These are phyloP conservation scores for Themeda triandra DNA, from an alignment of 176 grass and related monocot genomes.

Conservation along the genomic window DNA sequence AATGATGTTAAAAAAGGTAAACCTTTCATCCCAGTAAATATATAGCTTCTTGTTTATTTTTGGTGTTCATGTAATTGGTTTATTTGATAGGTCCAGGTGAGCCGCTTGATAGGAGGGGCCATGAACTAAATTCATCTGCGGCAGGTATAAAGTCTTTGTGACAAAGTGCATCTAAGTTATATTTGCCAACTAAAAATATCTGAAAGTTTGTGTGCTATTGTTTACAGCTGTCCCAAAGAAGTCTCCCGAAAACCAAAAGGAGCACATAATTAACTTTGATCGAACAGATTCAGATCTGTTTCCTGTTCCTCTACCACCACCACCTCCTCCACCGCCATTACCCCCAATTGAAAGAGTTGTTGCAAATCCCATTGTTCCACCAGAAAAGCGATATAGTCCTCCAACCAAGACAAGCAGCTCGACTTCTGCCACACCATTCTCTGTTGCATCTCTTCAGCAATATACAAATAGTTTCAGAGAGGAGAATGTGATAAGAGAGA, in stretches of 20 bases:
- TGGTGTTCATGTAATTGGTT: conserved; percentile 14
- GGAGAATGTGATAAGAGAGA: conserved; percentile 86
- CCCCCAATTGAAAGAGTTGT: conserved; percentile 42
- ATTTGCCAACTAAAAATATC: neutral
- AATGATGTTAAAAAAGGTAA: conserved; percentile 59
- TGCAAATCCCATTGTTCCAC: conserved; percentile 46
- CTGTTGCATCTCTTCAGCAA: conserved; percentile 87
- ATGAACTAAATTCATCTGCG: conserved; percentile 25
- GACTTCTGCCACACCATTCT: conserved; percentile 67
- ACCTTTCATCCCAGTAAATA: conserved; percentile 16
- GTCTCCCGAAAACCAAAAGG: conserved; percentile 49
- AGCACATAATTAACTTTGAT: conserved; percentile 62
- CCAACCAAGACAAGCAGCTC: conserved; percentile 25
- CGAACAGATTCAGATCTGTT: conserved; percentile 52
- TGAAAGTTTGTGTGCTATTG: conserved; percentile 16
- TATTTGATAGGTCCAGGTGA: conserved; percentile 32
- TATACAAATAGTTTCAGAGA: conserved; percentile 83
- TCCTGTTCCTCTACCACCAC: conserved; percentile 6
- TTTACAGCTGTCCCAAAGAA: conserved; percentile 52
- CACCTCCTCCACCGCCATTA: conserved; percentile 15
- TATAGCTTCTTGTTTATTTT: neutral
- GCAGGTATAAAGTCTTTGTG: conserved; percentile 44
- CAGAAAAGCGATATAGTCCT: conserved; percentile 35
- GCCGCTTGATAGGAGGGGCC: conserved; percentile 32
- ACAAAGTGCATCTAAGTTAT: conserved; percentile 1